phyloP scores from a whole-genome alignment of 805 yeast genomes.

The Maudiozyma serrabonitensis region DNA sequence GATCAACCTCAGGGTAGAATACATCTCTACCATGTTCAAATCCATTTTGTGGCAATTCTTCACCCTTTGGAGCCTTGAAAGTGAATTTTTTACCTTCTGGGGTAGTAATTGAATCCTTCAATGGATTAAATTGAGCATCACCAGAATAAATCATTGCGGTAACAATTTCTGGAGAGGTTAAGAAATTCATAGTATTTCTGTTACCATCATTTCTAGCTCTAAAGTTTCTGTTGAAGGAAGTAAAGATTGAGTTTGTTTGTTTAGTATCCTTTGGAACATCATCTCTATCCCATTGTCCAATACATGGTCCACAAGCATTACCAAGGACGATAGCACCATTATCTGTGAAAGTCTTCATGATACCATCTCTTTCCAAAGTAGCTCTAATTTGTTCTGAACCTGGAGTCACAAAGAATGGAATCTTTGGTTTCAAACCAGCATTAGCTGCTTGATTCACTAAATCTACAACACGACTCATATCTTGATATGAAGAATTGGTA shows the following conservation, averaged over 20 bases:
- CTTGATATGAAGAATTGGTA: slow-evolving; percentile 97
- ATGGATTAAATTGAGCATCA: slow-evolving; percentile 82
- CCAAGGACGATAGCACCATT: slow-evolving; percentile 91
- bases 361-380: slow-evolving; percentile 91
- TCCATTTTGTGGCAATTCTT: slow-evolving; percentile 73
- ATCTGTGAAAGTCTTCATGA: slow-evolving; percentile 66
- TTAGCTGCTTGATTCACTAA: slow-evolving; percentile 77
- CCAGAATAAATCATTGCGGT: slow-evolving; percentile 96
- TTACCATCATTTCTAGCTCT: slow-evolving; percentile 97
- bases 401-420: slow-evolving; percentile 91
- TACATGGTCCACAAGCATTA: slow-evolving; percentile 99
- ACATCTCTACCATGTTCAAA: slow-evolving; percentile 65
- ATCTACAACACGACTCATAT: slow-evolving; percentile 93
- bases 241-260: slow-evolving; percentile 80
- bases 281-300: slow-evolving; percentile 97
- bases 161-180: slow-evolving; percentile 97
- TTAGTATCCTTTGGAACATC: slow-evolving; percentile 57
- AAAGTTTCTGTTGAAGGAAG: slow-evolving; percentile 96
- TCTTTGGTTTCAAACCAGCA: slow-evolving; percentile 82
- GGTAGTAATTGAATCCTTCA: slow-evolving; percentile 70
- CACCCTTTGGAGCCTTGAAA: slow-evolving; percentile 73
- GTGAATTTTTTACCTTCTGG: slow-evolving; percentile 64
- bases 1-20: slow-evolving; percentile 66
- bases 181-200: slow-evolving; percentile 93
- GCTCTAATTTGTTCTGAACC: slow-evolving; percentile 98